Conservation (phyloP, 1,284 basidiomycete genomes). For the Apiotrichum domesticum region DNA sequence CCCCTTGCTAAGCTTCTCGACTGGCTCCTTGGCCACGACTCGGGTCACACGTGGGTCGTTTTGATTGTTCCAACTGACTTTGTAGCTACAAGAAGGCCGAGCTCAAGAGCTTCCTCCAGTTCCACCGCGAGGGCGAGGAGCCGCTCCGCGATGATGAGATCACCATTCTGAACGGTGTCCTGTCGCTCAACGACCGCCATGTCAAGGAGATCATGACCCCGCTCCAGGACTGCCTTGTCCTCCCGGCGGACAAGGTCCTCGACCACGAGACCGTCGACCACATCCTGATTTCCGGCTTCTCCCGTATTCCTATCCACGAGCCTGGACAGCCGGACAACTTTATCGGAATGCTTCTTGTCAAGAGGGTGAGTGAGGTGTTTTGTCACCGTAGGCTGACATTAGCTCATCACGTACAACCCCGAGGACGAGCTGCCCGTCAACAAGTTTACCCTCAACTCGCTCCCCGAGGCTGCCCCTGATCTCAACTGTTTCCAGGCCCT, state of each 20-base stretch:
- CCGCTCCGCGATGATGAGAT: conserved; percentile 82
- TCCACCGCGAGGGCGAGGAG: conserved; percentile 79
- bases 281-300: conserved; percentile 76
- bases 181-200: conserved; percentile 77
- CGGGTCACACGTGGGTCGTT: conserved; percentile 49
- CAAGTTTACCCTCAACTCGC: conserved; percentile 65
- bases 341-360: conserved; percentile 78
- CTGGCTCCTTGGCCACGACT: conserved; percentile 63
- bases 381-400: conserved; percentile 3
- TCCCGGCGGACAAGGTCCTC: conserved; percentile 64
- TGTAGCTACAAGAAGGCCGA: conserved; percentile 85
- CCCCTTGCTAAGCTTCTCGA: conserved; percentile 85
- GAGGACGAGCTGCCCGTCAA: conserved; percentile 69
- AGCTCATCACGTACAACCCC: conserved; percentile 88
- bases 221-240: conserved; percentile 53
- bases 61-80: conserved; percentile 21
- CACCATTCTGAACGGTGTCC: conserved; percentile 76
- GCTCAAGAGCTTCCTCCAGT: conserved; percentile 83
- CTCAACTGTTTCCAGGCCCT: conserved; percentile 67
- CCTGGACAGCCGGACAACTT: conserved; percentile 69
- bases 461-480: conserved; percentile 81
- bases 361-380: conserved; percentile 54
- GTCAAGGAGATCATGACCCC: conserved; percentile 83
- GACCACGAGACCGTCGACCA: conserved; percentile 72
- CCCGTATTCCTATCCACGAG: conserved; percentile 85